Base-by-base conservation (phyloP, 345 rosid species). In the Arabidopsis arenosa region DNA sequence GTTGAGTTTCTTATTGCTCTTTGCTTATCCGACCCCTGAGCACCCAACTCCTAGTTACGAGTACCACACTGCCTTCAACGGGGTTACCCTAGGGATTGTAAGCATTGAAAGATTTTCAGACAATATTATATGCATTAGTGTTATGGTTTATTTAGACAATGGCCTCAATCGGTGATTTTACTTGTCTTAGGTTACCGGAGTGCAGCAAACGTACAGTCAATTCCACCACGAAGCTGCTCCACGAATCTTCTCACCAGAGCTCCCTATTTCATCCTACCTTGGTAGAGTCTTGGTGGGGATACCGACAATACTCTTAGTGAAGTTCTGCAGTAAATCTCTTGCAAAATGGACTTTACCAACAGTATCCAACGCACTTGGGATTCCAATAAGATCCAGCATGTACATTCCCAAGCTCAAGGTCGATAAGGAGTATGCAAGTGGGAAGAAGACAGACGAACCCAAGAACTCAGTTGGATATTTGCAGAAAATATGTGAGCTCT, bases 21-120 rank as follows among this genome's bases (percentile, higher is more conserved):
- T 95, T 83, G 99, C 99, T 67, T 95, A 95, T 80, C 99, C 99
- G 7, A 92, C 90, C 36, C 99, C 99, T 0, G 97, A 92, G 84
- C 26, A 83, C 61, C 93, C 98, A 63, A 92, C 98, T 63, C 99
- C 99, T 73, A 95, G 99, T 80, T 95, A 85, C 66, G 98, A 95
- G 85, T 95, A 45, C 70, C 99, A 95, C 81, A 80, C 98, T 2
- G 98, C 99, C 68, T 95, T 95, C 80, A 56, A 74, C n/a, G 99
- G 99, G 6, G 98, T 92, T 74, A 85, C 97, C 0, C 76, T 92
- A 53, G 99, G 99, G 79, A 92, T 95, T 49, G 99, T 95, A 89
- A 89, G 97, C 66, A 54, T n/a, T 63, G 68, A 23, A 18, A 43
- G 7, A 23, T 26, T 7, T 12, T 54, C 9, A 12, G 44, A 39